These are phyloP conservation scores for Orbilia blumenaviensis DNA, from an alignment of 2,329 filamentous ascomycete genomes.

Conservation along the genomic window DNA sequence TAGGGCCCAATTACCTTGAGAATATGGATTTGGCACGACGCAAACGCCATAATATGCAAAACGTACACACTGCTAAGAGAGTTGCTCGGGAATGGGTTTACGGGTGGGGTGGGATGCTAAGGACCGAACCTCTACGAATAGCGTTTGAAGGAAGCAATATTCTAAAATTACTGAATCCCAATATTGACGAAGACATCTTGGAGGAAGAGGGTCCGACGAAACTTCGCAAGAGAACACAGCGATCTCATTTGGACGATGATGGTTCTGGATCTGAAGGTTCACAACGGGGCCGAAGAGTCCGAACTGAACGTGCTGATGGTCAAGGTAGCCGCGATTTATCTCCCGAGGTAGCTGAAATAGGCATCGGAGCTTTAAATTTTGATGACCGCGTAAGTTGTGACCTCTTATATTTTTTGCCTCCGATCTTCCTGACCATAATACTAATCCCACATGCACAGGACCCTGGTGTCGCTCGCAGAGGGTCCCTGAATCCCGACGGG, in stretches of 20 bases:
- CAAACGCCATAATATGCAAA: slow-evolving; percentile 8
- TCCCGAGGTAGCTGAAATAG: not conserved
- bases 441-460: not conserved
- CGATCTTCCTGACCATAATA: no score
- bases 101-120: slow-evolving; percentile 35
- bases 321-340: not conserved
- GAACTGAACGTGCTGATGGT: not conserved
- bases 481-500: not conserved
- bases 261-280: slow-evolving; percentile 24
- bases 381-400: slow-evolving; percentile 12
- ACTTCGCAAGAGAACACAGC: not conserved
- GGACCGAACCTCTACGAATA: not conserved
- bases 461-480: slow-evolving; percentile 29
- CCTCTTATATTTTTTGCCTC: no score
- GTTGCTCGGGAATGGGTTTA: slow-evolving; percentile 23
- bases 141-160: slow-evolving; percentile 14
- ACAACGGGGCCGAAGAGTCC: slow-evolving; percentile 31
- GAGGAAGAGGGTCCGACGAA: not conserved
- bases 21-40: slow-evolving; percentile 27
- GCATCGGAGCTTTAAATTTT: not conserved
- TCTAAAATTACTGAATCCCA: not conserved
- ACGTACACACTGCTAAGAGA: slow-evolving; percentile 3
- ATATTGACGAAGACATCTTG: not conserved
- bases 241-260: not conserved
- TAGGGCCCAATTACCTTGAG: slow-evolving; percentile 17